Conservation (phyloP, 768 basidiomycete species). For the Leccinum barrowsii region DNA sequence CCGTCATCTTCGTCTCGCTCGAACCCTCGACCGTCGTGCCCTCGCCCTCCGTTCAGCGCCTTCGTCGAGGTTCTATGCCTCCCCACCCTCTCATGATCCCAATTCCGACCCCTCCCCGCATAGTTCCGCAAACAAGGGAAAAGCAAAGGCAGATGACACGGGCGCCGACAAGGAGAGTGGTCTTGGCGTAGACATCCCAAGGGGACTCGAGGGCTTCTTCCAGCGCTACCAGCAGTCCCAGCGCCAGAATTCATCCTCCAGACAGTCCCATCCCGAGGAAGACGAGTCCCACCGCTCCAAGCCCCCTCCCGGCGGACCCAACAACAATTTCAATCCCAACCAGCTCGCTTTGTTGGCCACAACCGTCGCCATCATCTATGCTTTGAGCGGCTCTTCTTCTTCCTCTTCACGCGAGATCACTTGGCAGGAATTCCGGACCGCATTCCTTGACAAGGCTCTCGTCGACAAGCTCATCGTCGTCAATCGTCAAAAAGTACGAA, state of each 20-base stretch:
- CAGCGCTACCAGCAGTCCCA: constrained; percentile 53
- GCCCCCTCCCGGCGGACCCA: constrained; percentile 43
- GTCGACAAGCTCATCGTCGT: constrained; percentile 92
- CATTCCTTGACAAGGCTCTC: constrained; percentile 93
- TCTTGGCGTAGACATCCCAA: constrained; percentile 45
- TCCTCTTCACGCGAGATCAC: constrained; percentile 84
- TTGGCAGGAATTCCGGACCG: constrained; percentile 98
- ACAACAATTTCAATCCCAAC: constrained; percentile 51
- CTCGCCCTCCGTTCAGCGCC: constrained; percentile 30
- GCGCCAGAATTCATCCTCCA: constrained; percentile 27
- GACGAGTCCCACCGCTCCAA: constrained; percentile 37
- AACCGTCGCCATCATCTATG: constrained; percentile 61
- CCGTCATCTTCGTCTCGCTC: constrained; percentile 55
- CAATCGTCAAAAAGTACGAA: constrained; percentile 86
- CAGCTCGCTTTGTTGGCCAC: constrained; percentile 60
- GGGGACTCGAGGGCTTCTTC: constrained; percentile 77
- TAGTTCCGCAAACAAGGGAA: constrained; percentile 27
- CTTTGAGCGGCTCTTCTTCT: constrained; percentile 46
- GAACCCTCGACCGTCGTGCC: constrained; percentile 41
- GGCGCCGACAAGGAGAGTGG: constrained; percentile 32
- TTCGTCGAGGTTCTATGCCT: constrained; percentile 45
- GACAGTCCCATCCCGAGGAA: constrained; percentile 27
- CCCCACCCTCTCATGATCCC: constrained; percentile 37
- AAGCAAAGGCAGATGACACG: constrained; percentile 31
- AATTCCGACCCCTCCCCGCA: constrained; percentile 27